phyloP scores from a whole-genome alignment of 2,329 filamentous ascomycete genomes.

The Simplicillium aogashimaense region DNA sequence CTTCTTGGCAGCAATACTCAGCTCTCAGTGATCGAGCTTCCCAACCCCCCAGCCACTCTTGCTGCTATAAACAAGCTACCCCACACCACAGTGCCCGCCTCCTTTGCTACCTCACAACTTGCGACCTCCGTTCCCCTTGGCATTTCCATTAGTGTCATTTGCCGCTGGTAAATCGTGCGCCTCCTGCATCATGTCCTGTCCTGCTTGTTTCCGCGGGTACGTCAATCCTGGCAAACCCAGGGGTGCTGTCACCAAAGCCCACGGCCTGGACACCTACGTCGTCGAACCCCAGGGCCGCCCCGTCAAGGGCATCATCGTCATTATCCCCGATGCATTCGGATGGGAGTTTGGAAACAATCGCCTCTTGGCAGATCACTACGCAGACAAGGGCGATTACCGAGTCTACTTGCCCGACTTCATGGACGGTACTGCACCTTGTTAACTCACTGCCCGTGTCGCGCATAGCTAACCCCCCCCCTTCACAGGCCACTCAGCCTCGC shows the following conservation, averaged over 20 bases:
- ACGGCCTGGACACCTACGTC: slow-evolving; percentile 39
- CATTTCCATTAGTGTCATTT: no score
- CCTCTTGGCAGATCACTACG: slow-evolving; percentile 42
- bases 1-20: no score
- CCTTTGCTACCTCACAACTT: no score
- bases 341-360: slow-evolving; percentile 43
- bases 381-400: slow-evolving; percentile 35
- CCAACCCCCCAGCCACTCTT: no score
- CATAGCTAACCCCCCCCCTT: background rate
- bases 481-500: slow-evolving; percentile 18
- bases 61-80: no score
- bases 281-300: slow-evolving; percentile 20
- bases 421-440: slow-evolving; percentile 15
- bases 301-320: slow-evolving; percentile 37
- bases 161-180: no score
- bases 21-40: no score
- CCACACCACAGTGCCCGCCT: no score
- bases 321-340: slow-evolving; percentile 46
- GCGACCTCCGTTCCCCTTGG: no score
- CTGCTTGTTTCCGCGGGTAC: slow-evolving; percentile 35
- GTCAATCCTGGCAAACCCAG: slow-evolving; percentile 32
- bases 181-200: slow-evolving; percentile 24
- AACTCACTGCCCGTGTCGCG: background rate
- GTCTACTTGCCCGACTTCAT: slow-evolving; percentile 51
- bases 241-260: slow-evolving; percentile 32